Base-by-base conservation (phyloP, 495 filamentous ascomycete species). In the Bombardia bombarda region DNA sequence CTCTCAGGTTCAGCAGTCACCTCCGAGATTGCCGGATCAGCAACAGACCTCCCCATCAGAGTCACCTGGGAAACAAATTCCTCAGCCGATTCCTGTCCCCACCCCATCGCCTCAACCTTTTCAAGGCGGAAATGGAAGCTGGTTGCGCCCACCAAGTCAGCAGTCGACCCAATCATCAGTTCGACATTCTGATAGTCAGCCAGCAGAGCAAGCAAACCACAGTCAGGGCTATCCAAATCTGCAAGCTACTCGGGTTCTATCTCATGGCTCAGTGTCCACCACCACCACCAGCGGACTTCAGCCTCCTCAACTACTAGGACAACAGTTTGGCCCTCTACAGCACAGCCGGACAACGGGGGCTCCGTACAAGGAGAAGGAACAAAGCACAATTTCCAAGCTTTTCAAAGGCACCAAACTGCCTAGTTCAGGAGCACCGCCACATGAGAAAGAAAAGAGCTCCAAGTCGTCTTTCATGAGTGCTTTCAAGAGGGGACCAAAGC, bases 351-450 rank as follows among this genome's bases (percentile, higher is more conserved):
- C 52, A 2, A 42, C 39, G 32, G 25, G 43, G 3, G 32, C 31
- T 2, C 52, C 38, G 17, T 32, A 33, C 7, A 51, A 45, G 36
- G 50, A 57, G 39, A 57, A 54, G 22, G 53, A 61, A 28, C 58
- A 60, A 26, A 57, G 57, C 46, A 57, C 57, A 0, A 37, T 65
- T n/a, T 56, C 59, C 8, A 62, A 58, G 45, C 35, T 62, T 33
- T 53, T 62, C 32, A 58, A 53, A 28, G 53, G 54, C 22, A 45
- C 32, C 20, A 60, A 55, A 13, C 24, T 38, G 3, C 32, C 51
- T 1, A 16, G 16, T 7, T 23, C 34, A 0, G 38, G 35, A 25
- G 25, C 44, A 1, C 24, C 40, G 1, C 28, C 37, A 10, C 51
- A 36, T 20, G 49, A 51, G 12, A 55, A 45, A 33, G n/a, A 32